These are phyloP conservation scores for Rhodotorula babjevae DNA, from an alignment of 768 basidiomycete species.

Conservation along the genomic window DNA sequence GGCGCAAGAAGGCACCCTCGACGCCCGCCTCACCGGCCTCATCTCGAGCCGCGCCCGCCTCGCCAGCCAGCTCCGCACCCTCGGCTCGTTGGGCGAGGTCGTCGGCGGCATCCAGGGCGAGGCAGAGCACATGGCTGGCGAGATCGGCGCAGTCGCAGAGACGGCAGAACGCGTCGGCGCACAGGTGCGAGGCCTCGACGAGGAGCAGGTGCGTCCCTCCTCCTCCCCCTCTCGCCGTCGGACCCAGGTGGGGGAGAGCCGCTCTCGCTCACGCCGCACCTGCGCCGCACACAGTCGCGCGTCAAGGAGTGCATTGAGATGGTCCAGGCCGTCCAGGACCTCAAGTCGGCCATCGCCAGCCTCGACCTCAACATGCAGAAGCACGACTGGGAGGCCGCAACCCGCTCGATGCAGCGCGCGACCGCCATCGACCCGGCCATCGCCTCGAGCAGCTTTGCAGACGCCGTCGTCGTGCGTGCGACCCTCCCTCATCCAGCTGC, in stretches of 20 bases:
- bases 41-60: conserved; percentile 18
- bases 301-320: conserved; percentile 86
- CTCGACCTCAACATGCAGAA: conserved; percentile 62
- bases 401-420: conserved; percentile 81
- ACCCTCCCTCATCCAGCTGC: not conserved
- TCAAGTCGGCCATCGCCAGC: conserved; percentile 70
- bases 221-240: not conserved
- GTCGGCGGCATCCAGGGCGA: conserved; percentile 29
- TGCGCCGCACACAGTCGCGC: conserved; percentile 28
- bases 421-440: conserved; percentile 77
- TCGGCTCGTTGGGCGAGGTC: conserved; percentile 15
- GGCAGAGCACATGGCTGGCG: conserved; percentile 14
- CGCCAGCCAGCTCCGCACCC: conserved; percentile 11
- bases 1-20: conserved; percentile 22
- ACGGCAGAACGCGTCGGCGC: conserved; percentile 88
- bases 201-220: conserved; percentile 69
- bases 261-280: too few relatives aligned
- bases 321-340: conserved; percentile 86
- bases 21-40: conserved; percentile 17
- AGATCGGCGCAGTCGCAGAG: conserved; percentile 22
- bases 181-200: conserved; percentile 78
- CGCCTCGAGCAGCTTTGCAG: conserved; percentile 76
- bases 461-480: conserved; percentile 71
- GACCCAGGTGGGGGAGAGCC: not conserved
- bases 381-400: conserved; percentile 93